Evolutionary conservation across 2,329 filamentous ascomycete species (phyloP), one percentile per base, ranked within the genome.

Genomic region (Hypoxylon sp.): DNA sequence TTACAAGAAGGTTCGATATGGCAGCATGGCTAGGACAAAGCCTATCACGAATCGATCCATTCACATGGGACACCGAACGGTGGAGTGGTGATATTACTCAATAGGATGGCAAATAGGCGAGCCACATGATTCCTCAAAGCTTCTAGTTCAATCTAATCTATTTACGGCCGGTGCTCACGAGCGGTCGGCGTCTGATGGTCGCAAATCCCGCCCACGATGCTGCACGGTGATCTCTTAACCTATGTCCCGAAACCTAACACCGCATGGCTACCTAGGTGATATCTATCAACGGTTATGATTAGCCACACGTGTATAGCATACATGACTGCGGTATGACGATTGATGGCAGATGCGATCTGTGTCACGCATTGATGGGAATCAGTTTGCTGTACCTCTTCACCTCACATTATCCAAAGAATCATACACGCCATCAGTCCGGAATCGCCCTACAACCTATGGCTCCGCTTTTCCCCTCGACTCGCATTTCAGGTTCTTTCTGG

Each of bases 391-490:
- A 21, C 21, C n/a, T 19, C 10, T 52, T 52, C 31, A 24, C 31
- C 50, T 39, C 31, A 21, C 21, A 37, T 11, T 32, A 19, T 52
- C 17, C 11, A 27, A n/a, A 27, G 21, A 24, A 31, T 29, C 37
- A 2, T 31, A 32, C 15, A 46, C 27, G 21, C 15, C 29, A 15
- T 56, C 2, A 10, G 44, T 58, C 55, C 55, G 55, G 37, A 58
- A 58, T 58, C 55, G 55, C 55, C 27, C 39, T 39, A n/a, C 48
- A 24, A 19, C 19, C 31, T 7, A 27, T 35, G 44, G 46, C 35
- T 37, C 55, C 55, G 55, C 55, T 58, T 58, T 58, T 58, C 7
- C 55, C 44, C 44, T 35, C 24, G 42, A 35, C 44, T 19, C 46
- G 11, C 7, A 50, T 50, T 50, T 58, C 46, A 32, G 39, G 6